Evolutionary conservation across 805 yeast genomes (phyloP), one percentile per base, ranked within the genome.

Genomic region (Candida suzukii): DNA sequence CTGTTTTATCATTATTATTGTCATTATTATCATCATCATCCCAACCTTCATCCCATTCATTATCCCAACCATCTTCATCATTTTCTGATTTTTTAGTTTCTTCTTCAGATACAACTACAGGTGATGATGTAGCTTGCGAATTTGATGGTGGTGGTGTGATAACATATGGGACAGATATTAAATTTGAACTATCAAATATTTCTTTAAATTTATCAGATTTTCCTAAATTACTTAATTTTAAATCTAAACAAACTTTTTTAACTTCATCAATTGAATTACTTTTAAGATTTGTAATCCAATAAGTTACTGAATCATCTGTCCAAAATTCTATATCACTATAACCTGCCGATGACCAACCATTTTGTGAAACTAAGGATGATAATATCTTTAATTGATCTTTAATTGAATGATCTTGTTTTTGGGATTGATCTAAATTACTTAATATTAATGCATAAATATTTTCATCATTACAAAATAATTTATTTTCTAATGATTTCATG

Each of bases 251-350:
- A 13, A 59, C 29, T 3, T 29, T 38, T 35, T 59, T 60, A 27
- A 60, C 36, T 9, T 47, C 46, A 34, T 58, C 59, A 13, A 58
- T 53, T 2, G 59, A 42, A 20, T 42, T 36, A 22, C 56, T 57
- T 19, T 50, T 47, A 25, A 59, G 41, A 22, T 46, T 53, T 22
- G 46, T 46, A 2, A 57, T 44, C 63, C 64, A 60, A 19, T 57
- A 55, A 21, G 38, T 55, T 2, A 49, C 42, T 9, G 57, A 41
- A 41, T 60, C 63, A 31, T 57, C 63, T 10, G 56, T 51, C 65
- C 65, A 60, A 39, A 58, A 59, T 40, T 59, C 64, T 13, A 60
- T 41, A 37, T 60, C 65, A 32, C 59, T 57, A 4, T 51, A 43
- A 1, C 55, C 58, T 44, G 57, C 61, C 14, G 52, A 43, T 1